These are phyloP conservation scores for Fomitopsis palustris DNA, from an alignment of 1,284 basidiomycete species.

Conservation along the genomic window DNA sequence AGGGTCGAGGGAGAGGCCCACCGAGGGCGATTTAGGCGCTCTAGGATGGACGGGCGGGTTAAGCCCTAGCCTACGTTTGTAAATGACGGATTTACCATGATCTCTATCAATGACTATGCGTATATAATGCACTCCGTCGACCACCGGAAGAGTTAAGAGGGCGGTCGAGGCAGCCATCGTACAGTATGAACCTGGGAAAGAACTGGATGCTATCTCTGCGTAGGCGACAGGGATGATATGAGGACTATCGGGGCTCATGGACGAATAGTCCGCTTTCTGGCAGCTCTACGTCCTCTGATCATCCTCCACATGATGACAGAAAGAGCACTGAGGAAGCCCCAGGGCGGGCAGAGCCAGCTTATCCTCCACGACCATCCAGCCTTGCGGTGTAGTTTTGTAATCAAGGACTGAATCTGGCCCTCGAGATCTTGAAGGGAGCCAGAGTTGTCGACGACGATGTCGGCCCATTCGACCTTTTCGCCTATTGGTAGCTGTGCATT, in stretches of 20 bases:
- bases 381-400: slow-evolving; percentile 51
- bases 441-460: slow-evolving; percentile 88
- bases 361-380: slow-evolving; percentile 66
- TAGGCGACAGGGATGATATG: too few species aligned
- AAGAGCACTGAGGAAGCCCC: slow-evolving; percentile 47
- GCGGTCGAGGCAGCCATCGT: too few species aligned
- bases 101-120: not conserved
- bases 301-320: slow-evolving; percentile 31
- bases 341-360: slow-evolving; percentile 82
- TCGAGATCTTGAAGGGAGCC: slow-evolving; percentile 70
- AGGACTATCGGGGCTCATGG: not conserved
- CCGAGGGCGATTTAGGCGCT: slow-evolving; percentile 38
- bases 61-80: not conserved
- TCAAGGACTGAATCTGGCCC: slow-evolving; percentile 64
- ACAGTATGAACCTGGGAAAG: too few species aligned
- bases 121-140: not conserved
- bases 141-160: too few species aligned
- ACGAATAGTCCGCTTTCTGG: not conserved
- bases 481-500: slow-evolving; percentile 80
- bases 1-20: slow-evolving; percentile 36
- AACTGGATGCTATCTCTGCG: too few species aligned
- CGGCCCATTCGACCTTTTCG: slow-evolving; percentile 81
- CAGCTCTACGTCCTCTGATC: slow-evolving; percentile 5
- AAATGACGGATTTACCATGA: not conserved
- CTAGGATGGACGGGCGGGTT: not conserved